Conservation (phyloP, 2,329 filamentous ascomycete genomes). For the Penicillium sp. region DNA sequence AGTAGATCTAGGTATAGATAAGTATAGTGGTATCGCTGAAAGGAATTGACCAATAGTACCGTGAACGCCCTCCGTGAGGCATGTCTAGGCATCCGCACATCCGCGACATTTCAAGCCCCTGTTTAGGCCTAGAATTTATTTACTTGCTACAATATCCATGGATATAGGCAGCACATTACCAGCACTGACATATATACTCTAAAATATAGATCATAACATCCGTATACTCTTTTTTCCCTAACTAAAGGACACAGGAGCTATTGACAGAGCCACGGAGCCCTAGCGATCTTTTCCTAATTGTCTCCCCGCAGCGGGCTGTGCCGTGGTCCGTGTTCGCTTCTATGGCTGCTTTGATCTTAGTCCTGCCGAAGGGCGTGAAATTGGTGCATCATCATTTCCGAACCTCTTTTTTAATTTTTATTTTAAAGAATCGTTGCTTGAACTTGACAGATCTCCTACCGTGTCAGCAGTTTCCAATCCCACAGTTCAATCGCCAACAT, state of each 20-base stretch:
- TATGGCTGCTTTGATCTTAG: constrained; percentile 15
- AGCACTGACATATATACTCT: not conserved
- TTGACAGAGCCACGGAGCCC: not conserved
- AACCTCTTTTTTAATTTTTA: no score
- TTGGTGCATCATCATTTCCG: constrained; percentile 10
- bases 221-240: not conserved
- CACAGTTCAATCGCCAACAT: not conserved
- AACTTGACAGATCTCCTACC: not conserved
- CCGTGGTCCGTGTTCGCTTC: constrained; percentile 15
- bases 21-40: not conserved
- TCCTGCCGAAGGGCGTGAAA: constrained; percentile 26
- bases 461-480: not conserved
- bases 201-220: no score
- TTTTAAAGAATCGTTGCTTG: no score
- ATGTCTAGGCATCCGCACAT: not conserved
- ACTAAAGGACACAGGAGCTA: no score
- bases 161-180: not conserved
- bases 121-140: not conserved
- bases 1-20: not conserved
- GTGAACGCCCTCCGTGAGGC: not conserved
- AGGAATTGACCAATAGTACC: not conserved
- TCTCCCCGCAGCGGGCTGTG: constrained; percentile 26
- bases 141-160: not conserved
- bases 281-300: constrained; percentile 26
- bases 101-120: not conserved